Percentiles rank a stretch among this genome's conserved stretches.
These are phyloP conservation scores for Coffea canephora DNA, from an alignment of 257 asterid genomes.

Conservation along the genomic window DNA sequence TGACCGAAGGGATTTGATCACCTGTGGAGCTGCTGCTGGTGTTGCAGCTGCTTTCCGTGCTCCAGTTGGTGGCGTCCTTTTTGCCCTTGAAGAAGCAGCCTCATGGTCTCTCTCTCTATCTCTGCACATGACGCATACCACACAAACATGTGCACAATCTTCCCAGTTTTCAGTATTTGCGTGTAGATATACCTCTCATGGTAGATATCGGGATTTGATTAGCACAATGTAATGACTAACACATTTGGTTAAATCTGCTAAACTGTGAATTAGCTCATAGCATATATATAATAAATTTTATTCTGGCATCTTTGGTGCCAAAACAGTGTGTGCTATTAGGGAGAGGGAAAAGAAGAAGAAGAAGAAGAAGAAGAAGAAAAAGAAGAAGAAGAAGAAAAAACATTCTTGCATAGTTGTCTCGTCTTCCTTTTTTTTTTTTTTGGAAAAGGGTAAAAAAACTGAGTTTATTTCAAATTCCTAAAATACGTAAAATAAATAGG, in stretches of 20 bases:
- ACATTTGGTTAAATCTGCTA: background rate
- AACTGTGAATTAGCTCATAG: background rate
- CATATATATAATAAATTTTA: background rate
- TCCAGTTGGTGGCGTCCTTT: constrained; percentile 99
- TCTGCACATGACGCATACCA: background rate
- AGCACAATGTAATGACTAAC: background rate
- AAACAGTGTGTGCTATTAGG: background rate
- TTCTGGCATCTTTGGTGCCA: background rate
- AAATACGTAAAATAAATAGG: background rate
- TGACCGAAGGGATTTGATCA: constrained; percentile 93
- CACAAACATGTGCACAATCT: background rate
- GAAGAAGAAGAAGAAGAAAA: background rate
- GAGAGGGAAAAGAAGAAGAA: background rate
- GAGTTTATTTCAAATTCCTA: background rate
- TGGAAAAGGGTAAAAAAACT: background rate
- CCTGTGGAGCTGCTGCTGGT: constrained; percentile 99
- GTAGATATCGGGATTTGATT: background rate
- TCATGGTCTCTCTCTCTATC: constrained; percentile 54
- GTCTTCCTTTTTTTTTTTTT: too few species aligned
- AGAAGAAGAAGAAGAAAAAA: background rate
- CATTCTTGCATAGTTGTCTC: too few species aligned
- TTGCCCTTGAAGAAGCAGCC: constrained; percentile 99
- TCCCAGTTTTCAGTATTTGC: background rate
- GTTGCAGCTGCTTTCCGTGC: constrained; percentile 99
- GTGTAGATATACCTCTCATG: background rate